A percentile compares a stretch with the other conserved stretches of the same genome.
Conservation (phyloP, 2,329 filamentous ascomycete genomes). For the Exophiala spinifera region DNA sequence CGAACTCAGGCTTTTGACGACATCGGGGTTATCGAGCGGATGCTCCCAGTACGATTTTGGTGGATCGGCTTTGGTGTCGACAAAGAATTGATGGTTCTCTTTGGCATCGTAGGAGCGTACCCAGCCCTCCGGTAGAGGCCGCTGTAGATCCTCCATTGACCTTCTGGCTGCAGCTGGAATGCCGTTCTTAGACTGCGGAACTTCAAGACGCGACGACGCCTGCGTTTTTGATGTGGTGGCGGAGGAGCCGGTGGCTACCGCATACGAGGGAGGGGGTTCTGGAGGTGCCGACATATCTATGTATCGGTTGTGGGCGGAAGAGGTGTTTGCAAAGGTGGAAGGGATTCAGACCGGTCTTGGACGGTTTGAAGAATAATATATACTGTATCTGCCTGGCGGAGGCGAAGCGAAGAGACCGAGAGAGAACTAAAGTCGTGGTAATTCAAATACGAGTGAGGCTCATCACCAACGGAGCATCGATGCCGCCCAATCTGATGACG, state of each 20-base stretch:
- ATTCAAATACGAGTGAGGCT: constrained; percentile 22
- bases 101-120: constrained; percentile 55
- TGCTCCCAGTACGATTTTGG: constrained; percentile 61
- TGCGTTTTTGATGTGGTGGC: constrained; percentile 19
- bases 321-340: constrained; percentile 16
- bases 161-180: constrained; percentile 53
- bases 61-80: constrained; percentile 54
- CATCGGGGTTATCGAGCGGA: constrained; percentile 58
- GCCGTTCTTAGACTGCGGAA: constrained; percentile 43
- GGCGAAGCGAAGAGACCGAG: constrained; percentile 14
- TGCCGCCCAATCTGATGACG: constrained; percentile 7
- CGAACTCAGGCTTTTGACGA: constrained; percentile 47
- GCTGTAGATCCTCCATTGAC: constrained; percentile 61
- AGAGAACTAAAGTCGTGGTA: constrained; percentile 16
- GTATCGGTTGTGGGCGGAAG: neutral
- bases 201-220: constrained; percentile 25
- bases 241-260: constrained; percentile 31
- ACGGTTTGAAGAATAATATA: constrained; percentile 3
- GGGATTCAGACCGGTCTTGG: constrained; percentile 23
- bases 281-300: constrained; percentile 15
- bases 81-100: constrained; percentile 60
- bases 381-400: constrained; percentile 13
- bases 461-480: neutral
- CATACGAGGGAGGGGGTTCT: constrained; percentile 39
- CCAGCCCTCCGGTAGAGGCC: constrained; percentile 56